Conservation (phyloP, 148 eudicot species). For the Polygonum maritimum region DNA sequence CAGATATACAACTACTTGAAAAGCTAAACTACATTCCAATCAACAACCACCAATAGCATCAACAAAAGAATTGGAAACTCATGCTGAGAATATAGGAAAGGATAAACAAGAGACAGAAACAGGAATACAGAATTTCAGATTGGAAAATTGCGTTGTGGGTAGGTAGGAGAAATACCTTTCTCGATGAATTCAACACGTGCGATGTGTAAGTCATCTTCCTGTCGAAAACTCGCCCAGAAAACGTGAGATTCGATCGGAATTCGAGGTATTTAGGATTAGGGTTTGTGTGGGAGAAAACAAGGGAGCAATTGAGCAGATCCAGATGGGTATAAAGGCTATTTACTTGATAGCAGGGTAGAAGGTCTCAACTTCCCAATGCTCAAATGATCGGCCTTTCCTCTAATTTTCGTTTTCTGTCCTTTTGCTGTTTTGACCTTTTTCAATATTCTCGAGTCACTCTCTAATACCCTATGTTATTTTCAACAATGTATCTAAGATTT, state of each 20-base stretch:
- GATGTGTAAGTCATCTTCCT: constrained; percentile 28
- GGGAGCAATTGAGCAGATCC: background rate
- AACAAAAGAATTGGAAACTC: background rate
- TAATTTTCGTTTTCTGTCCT: background rate
- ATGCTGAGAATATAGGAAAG: background rate
- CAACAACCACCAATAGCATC: background rate
- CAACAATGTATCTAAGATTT: too few relatives aligned
- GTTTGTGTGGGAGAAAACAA: background rate
- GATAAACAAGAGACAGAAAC: background rate
- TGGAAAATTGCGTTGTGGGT: background rate
- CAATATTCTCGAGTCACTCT: background rate
- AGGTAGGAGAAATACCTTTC: constrained; percentile 22
- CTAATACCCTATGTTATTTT: too few relatives aligned
- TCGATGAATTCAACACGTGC: constrained; percentile 32
- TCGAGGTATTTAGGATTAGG: background rate
- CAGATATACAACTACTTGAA: background rate
- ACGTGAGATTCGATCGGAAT: background rate
- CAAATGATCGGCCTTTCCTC: background rate
- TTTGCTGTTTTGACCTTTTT: background rate
- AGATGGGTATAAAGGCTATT: background rate
- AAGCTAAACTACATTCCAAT: background rate
- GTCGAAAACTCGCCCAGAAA: background rate
- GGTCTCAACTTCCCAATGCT: background rate
- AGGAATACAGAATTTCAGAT: background rate
- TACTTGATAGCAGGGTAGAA: background rate